Evolutionary conservation across 148 eudicot genomes (phyloP).

Genomic region (Fallopia convolvulus): DNA sequence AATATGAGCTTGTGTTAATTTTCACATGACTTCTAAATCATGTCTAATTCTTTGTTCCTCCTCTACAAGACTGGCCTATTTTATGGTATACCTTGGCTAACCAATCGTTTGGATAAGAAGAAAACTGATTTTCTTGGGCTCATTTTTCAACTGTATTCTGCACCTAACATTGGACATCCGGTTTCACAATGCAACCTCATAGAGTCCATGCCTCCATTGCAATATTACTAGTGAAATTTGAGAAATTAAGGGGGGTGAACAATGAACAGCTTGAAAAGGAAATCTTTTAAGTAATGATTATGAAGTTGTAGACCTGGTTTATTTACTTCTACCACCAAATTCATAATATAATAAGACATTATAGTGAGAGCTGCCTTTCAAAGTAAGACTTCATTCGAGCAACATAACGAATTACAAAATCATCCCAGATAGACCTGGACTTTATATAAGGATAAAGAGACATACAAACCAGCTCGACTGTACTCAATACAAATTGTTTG

Average conservation of each 20-base stretch:
- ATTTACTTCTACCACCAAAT: background rate
- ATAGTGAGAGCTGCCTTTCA: background rate
- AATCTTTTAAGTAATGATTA: background rate
- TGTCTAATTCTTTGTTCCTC: too few species aligned
- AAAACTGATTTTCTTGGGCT: background rate
- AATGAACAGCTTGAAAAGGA: background rate
- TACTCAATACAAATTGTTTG: background rate
- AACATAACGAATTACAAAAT: background rate
- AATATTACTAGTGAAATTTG: background rate
- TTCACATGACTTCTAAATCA: too few species aligned
- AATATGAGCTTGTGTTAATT: background rate
- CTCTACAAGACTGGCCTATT: too few species aligned
- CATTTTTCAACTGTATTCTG: background rate
- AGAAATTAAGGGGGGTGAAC: background rate
- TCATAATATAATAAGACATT: background rate
- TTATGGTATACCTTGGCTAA: too few species aligned
- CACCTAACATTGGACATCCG: background rate
- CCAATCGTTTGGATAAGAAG: too few species aligned
- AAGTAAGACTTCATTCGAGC: background rate
- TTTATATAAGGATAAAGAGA: background rate
- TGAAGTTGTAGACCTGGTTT: background rate
- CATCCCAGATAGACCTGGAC: background rate
- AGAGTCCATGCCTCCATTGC: background rate
- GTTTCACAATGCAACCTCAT: background rate
- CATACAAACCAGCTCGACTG: background rate